Base-by-base conservation (phyloP, 495 filamentous ascomycete genomes). In the Tuber magnatum region DNA sequence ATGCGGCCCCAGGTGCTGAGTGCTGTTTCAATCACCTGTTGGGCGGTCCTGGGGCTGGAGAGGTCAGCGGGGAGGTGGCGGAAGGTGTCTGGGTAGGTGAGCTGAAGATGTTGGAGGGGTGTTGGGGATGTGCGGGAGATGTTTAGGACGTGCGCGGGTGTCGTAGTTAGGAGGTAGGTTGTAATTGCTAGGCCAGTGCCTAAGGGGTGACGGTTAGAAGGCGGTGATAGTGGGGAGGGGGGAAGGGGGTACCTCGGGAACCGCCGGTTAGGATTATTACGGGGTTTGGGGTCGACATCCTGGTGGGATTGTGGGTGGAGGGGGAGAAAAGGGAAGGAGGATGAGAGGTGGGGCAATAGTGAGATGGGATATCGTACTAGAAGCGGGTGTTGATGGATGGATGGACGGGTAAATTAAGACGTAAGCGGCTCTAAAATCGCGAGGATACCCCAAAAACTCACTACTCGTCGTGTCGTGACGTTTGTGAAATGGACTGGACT, bases 11-110 rank as follows among this genome's bases (percentile, higher is more conserved):
- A 97, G 0, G 85, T 82, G 42, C 87, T 84, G 8, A 91, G 71
- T 0, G 93, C 89, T 10, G 89, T 84, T 4, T 91, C 86, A 18
- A 92, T 88, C 3, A 88, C 88, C 81, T 87, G 87, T 22, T 86
- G 83, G 3, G 88, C 89, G 43, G 92, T 85, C 40, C 88, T 86
- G 28, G 88, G 84, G 78, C 93, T 89, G 10, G 88, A 85, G 39
- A 97, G 83, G 81, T 98, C 94, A n/a, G 89, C 92, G 42, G 87
- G 86, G n/a, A 97, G 80, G 18, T 90, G 88, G 46, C 89, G 88
- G 68, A 97, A 91, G 75, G 91, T 91, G 3, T 86, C 84, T 20
- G 87, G 86, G 83, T 92, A 91, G 80, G 90, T 82, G 2, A 85
- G 81, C 77, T 92, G 89, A 32, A 98, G 86, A 46, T 86, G 83